phyloP scores from a whole-genome alignment of 208 protist genomes.

The Jaenimonas drosophilae region DNA sequence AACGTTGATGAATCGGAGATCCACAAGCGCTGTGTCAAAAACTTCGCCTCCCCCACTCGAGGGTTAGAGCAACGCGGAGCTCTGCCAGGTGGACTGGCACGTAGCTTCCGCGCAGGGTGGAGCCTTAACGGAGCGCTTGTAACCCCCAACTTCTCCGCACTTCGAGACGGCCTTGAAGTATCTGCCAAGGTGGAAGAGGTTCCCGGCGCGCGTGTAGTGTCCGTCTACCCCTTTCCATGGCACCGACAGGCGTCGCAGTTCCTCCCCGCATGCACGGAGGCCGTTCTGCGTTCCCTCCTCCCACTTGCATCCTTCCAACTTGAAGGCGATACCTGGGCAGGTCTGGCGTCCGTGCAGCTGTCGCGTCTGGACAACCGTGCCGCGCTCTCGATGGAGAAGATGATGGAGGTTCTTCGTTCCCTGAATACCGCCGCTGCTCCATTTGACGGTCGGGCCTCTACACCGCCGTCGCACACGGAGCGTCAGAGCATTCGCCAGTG shows the following conservation, averaged over 20 bases:
- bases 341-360: slow-evolving; percentile 7
- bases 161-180: slow-evolving; percentile 57
- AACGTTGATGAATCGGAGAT: too few relatives aligned
- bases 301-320: not conserved
- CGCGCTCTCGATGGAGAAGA: slow-evolving; percentile 59
- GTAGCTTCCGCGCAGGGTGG: slow-evolving; percentile 66
- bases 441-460: slow-evolving; percentile 18
- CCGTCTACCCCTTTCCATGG: slow-evolving; percentile 44
- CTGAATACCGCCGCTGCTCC: slow-evolving; percentile 7
- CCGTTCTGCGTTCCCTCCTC: slow-evolving; percentile 16
- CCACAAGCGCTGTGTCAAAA: too few relatives aligned
- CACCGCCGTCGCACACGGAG: slow-evolving; percentile 20
- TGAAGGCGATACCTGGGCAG: too few relatives aligned
- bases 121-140: slow-evolving; percentile 18
- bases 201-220: slow-evolving; percentile 20
- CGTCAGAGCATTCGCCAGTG: slow-evolving; percentile 45
- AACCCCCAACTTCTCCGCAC: slow-evolving; percentile 43
- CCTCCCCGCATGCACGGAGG: slow-evolving; percentile 41
- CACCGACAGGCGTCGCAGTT: slow-evolving; percentile 26
- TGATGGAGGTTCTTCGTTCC: slow-evolving; percentile 24
- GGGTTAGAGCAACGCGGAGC: too few relatives aligned
- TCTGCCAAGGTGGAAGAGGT: slow-evolving; percentile 36
- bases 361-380: slow-evolving; percentile 23
- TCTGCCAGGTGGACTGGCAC: slow-evolving; percentile 26
- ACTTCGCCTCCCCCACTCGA: too few relatives aligned